Percentiles rank a stretch among this genome's conserved stretches.
Evolutionary conservation across 805 yeast species (phyloP).

Genomic region (Candida anglica): DNA sequence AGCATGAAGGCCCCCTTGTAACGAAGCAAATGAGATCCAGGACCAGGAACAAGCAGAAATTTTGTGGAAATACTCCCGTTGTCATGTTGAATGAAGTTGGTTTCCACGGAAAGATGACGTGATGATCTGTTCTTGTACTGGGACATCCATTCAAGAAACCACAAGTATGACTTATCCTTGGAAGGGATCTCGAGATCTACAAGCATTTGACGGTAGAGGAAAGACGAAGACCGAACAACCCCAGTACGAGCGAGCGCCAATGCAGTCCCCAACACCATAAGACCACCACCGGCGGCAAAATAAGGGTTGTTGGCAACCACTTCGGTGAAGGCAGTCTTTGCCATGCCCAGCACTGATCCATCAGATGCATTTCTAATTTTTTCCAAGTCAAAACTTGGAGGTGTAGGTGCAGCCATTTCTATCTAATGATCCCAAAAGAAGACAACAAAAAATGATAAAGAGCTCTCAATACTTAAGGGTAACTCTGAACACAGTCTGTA

Average conservation of each 20-base stretch:
- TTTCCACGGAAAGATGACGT: slow-evolving; percentile 86
- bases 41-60: slow-evolving; percentile 93
- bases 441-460: no score
- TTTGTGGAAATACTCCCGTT: slow-evolving; percentile 87
- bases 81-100: slow-evolving; percentile 81
- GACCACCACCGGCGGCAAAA: slow-evolving; percentile 97
- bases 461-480: no score
- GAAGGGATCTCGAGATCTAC: slow-evolving; percentile 93
- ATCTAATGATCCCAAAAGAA: no score
- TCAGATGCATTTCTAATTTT: slow-evolving; percentile 32
- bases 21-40: slow-evolving; percentile 85
- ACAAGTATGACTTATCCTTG: slow-evolving; percentile 86
- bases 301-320: slow-evolving; percentile 78
- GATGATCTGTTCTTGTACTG: slow-evolving; percentile 69
- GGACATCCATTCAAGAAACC: slow-evolving; percentile 98
- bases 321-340: slow-evolving; percentile 42
- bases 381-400: slow-evolving; percentile 25
- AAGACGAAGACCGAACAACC: slow-evolving; percentile 54
- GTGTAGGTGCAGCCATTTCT: not conserved
- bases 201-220: slow-evolving; percentile 75
- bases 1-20: slow-evolving; percentile 87
- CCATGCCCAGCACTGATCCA: slow-evolving; percentile 33
- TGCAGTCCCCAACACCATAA: slow-evolving; percentile 91
- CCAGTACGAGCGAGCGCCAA: slow-evolving; percentile 76
- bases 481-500: no score